Conservation (phyloP, 148 eudicot genomes). For the Cornus controversa region DNA sequence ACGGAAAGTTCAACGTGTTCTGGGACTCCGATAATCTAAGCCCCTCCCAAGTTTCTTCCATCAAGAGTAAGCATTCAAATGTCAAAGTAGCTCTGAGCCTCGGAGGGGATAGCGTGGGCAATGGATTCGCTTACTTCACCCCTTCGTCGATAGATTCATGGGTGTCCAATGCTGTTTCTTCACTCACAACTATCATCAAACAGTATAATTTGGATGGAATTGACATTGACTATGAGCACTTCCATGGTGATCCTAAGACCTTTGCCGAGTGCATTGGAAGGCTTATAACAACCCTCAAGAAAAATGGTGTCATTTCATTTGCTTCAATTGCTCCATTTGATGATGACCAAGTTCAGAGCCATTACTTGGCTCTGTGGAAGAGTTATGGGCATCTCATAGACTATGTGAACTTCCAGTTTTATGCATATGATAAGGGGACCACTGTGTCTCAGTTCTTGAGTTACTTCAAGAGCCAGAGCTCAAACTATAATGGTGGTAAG, state of each 20-base stretch:
- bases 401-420: constrained; percentile 40
- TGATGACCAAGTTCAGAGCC: constrained; percentile 22
- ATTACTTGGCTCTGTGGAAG: constrained; percentile 35
- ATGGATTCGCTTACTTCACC: constrained; percentile 5
- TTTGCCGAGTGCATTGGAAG: constrained; percentile 31
- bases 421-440: constrained; percentile 20
- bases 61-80: constrained; percentile 20
- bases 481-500: constrained; percentile 26
- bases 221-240: constrained; percentile 37
- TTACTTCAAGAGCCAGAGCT: constrained; percentile 13
- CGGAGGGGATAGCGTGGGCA: constrained; percentile 30
- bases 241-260: constrained; percentile 12
- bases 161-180: constrained; percentile 33
- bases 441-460: constrained; percentile 21
- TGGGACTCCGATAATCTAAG: constrained; percentile 26
- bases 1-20: constrained; percentile 27
- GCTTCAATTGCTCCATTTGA: constrained; percentile 39
- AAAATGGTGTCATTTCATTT: constrained; percentile 16
- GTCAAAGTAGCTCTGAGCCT: constrained; percentile 32
- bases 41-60: constrained; percentile 19
- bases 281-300: constrained; percentile 22
- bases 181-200: constrained; percentile 24
- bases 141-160: constrained; percentile 21
- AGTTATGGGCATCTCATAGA: constrained; percentile 29
- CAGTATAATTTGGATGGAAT: constrained; percentile 33